These are phyloP conservation scores for Moesziomyces antarcticus DNA, from an alignment of 1,284 basidiomycete species.

Conservation along the genomic window DNA sequence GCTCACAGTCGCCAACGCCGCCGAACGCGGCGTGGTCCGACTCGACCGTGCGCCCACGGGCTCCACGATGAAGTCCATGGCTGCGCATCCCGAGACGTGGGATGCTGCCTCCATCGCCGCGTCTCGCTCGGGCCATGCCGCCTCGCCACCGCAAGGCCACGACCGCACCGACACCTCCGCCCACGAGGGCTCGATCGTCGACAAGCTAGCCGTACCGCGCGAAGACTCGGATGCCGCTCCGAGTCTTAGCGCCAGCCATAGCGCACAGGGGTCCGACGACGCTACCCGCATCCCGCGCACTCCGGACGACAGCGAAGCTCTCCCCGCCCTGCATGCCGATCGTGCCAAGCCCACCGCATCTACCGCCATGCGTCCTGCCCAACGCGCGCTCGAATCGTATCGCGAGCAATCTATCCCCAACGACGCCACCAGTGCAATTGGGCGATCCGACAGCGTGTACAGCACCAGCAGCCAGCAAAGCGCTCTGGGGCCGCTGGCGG, in stretches of 20 bases:
- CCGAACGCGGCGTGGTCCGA: slow-evolving; percentile 2
- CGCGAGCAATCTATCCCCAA: slow-evolving; percentile 13
- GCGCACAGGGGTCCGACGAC: slow-evolving; percentile 45
- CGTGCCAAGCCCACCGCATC: slow-evolving; percentile 7
- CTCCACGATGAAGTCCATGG: slow-evolving; percentile 44
- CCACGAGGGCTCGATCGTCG: slow-evolving; percentile 42
- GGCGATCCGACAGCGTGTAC: slow-evolving; percentile 21
- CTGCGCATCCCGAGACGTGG: slow-evolving; percentile 35
- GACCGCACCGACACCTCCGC: slow-evolving; percentile 22
- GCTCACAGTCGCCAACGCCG: slow-evolving; percentile 1
- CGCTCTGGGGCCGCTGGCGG: background rate
- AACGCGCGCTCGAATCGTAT: slow-evolving; percentile 44
- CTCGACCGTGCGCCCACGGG: slow-evolving; percentile 39
- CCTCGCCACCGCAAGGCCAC: slow-evolving; percentile 17
- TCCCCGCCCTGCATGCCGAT: slow-evolving; percentile 8
- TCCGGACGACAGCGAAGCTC: slow-evolving; percentile 30
- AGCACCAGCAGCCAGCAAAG: slow-evolving; percentile 14
- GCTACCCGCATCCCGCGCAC: slow-evolving; percentile 39
- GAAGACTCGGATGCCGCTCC: slow-evolving; percentile 44
- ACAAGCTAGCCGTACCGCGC: slow-evolving; percentile 34
- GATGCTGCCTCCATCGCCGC: slow-evolving; percentile 16
- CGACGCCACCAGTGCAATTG: slow-evolving; percentile 1
- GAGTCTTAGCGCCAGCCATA: slow-evolving; percentile 38
- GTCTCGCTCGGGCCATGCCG: background rate
- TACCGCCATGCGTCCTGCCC: slow-evolving; percentile 31